phyloP scores from a whole-genome alignment of 768 basidiomycete species.

The Lenzites betulinus region DNA sequence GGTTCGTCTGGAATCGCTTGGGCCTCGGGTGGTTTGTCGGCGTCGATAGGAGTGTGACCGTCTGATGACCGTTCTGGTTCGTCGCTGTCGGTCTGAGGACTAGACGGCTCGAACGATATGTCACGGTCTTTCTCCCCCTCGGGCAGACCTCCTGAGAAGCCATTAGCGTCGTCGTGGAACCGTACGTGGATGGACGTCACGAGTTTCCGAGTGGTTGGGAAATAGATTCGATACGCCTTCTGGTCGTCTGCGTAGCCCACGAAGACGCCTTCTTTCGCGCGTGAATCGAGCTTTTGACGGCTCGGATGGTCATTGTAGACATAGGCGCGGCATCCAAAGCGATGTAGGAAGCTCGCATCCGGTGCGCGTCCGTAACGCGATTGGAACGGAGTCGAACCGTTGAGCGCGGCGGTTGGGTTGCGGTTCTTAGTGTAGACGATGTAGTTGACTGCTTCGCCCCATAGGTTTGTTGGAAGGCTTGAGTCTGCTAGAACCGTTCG shows the following conservation, averaged over 20 bases:
- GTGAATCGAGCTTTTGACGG: conserved; percentile 8
- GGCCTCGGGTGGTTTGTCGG: too few species aligned
- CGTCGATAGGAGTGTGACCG: too few species aligned
- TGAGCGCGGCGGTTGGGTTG: conserved; percentile 20
- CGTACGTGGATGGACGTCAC: conserved; percentile 1
- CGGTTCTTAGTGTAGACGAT: conserved; percentile 25
- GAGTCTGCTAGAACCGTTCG: conserved; percentile 22
- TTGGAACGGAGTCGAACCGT: conserved; percentile 25
- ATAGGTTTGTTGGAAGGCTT: conserved; percentile 22
- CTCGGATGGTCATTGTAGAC: conserved; percentile 15
- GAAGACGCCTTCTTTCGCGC: not conserved
- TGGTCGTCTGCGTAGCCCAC: not conserved
- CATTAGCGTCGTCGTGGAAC: conserved; percentile 3
- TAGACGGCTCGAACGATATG: not conserved
- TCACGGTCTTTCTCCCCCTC: conserved; percentile 2
- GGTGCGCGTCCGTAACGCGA: conserved; percentile 25
- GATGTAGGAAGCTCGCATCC: conserved; percentile 18
- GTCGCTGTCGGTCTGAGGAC: not conserved
- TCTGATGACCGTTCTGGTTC: too few species aligned
- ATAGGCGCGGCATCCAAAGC: conserved; percentile 22
- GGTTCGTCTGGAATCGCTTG: not conserved
- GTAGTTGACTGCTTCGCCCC: conserved; percentile 26
- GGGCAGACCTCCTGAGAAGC: not conserved
- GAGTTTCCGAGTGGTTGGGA: not conserved
- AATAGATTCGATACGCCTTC: conserved; percentile 6